Conservation (phyloP, 805 yeast species). For the Nakazawaea ishiwadae region DNA sequence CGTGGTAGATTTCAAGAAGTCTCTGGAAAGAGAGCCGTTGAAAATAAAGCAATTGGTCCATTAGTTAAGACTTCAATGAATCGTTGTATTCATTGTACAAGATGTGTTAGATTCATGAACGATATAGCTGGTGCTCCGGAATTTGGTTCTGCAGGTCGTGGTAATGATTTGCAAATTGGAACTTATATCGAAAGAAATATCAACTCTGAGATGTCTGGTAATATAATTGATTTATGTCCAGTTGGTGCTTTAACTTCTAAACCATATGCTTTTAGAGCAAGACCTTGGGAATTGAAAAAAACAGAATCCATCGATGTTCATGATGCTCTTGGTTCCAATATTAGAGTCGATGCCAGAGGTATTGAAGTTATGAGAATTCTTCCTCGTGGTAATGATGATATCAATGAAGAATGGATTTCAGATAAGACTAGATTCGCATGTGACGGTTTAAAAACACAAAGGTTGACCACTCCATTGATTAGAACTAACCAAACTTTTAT, state of each 20-base stretch:
- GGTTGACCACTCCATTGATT: conserved; percentile 76
- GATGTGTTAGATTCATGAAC: conserved; percentile 86
- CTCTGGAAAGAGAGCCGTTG: conserved; percentile 83
- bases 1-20: conserved; percentile 82
- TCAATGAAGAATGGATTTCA: conserved; percentile 89
- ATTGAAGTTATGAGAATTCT: conserved; percentile 82
- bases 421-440: conserved; percentile 84
- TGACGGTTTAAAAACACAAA: conserved; percentile 82
- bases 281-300: conserved; percentile 91
- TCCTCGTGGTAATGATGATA: conserved; percentile 81
- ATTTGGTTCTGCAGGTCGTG: conserved; percentile 85
- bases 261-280: conserved; percentile 88
- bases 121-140: conserved; percentile 93
- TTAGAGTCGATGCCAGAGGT: conserved; percentile 84
- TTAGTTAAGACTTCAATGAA: conserved; percentile 87
- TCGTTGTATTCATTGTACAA: conserved; percentile 88
- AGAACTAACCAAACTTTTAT: conserved; percentile 65
- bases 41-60: conserved; percentile 88
- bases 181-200: conserved; percentile 82
- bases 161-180: conserved; percentile 89
- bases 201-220: conserved; percentile 82
- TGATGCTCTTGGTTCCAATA: conserved; percentile 79
- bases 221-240: conserved; percentile 83
- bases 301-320: conserved; percentile 82
- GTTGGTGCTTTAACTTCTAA: conserved; percentile 89